Base-by-base conservation (phyloP, 106 monocot genomes). In the Allium cepa region DNA sequence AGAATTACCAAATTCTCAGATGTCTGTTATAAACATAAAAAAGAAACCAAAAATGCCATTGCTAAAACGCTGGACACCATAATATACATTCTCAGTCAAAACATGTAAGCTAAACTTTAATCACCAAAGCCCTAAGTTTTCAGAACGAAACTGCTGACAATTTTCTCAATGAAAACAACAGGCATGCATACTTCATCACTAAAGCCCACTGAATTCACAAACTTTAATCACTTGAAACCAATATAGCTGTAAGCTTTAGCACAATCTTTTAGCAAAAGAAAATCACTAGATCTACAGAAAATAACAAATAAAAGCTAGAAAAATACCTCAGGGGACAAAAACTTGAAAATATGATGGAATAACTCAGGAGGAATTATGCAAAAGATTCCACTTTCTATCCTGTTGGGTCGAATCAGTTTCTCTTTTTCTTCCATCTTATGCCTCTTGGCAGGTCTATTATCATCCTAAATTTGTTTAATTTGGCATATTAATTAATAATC, bases 331-430 rank as follows among this genome's bases (percentile, higher is more conserved):
- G 99, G 87, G 12, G 99, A 93, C 13, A 99, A 90, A 77, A 99
- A 99, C 73, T 99, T 99, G 77, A 99, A 72, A 48, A 99, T 90
- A 69, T 90, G 80, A 60, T 83, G 93, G 72, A 90, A 87, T 52
- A 99, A 72, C 81, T 99, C 99, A 12, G 87, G 77, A 0, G 99
- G 99, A 17, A 93, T 87, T 76, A 63, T 84, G 73, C 79, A 68
- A 72, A 99, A 87, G 70, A 70, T 55, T 1, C 90, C 87, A 47
- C 73, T 77, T 8, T 87, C 82, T 10, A 92, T 81, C 73, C 72
- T 69, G 46, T 47, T 68, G 15, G 50, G 72, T 15, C n/a, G 67
- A 4, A 13, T 48, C 28, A 59, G 59, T 45, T 63, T 53, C 49
- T 72, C 71, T 66, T 36, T 36, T 36, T 70, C 76, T 26, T 77